phyloP scores from a whole-genome alignment of 73 alveolate species.

The Symbiodinium pilosum region DNA sequence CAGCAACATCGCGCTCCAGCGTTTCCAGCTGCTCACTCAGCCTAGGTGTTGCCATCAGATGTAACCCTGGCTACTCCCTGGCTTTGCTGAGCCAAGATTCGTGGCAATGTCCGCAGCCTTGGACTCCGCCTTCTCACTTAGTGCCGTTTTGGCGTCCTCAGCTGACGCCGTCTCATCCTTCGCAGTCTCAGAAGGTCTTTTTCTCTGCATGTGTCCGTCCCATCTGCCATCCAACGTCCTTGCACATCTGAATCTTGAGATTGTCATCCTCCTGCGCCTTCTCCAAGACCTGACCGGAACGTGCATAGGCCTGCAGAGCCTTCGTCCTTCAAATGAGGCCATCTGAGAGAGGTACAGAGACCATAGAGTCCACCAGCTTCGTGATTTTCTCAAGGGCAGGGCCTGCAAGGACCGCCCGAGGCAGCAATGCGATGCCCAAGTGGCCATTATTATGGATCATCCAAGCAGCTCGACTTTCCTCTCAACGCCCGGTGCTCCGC shows the following conservation, averaged over 20 bases:
- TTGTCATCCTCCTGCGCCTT: conserved; percentile 68
- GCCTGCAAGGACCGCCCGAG: background rate
- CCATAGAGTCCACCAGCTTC: conserved; percentile 85
- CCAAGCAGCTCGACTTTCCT: background rate
- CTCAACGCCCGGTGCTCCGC: background rate
- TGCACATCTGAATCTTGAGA: conserved; percentile 88
- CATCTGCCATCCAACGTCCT: background rate
- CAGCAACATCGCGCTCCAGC: conserved; percentile 78
- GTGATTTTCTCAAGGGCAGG: conserved; percentile 56
- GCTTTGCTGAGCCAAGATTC: background rate
- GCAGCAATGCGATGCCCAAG: background rate
- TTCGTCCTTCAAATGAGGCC: background rate
- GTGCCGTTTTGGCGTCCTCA: conserved; percentile 12
- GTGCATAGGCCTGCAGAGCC: background rate
- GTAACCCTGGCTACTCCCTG: too few species aligned
- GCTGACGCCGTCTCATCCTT: conserved; percentile 49
- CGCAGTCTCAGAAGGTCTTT: background rate
- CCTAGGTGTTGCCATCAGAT: too few species aligned
- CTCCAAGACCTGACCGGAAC: conserved; percentile 26
- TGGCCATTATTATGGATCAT: background rate
- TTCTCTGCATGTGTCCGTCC: background rate
- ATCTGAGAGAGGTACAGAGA: background rate
- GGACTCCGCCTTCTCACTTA: conserved; percentile 50
- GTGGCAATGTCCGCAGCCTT: conserved; percentile 66
- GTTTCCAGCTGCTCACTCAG: conserved; percentile 77